phyloP scores from a whole-genome alignment of 208 protist genomes.

The Acanthamoeba triangularis region DNA sequence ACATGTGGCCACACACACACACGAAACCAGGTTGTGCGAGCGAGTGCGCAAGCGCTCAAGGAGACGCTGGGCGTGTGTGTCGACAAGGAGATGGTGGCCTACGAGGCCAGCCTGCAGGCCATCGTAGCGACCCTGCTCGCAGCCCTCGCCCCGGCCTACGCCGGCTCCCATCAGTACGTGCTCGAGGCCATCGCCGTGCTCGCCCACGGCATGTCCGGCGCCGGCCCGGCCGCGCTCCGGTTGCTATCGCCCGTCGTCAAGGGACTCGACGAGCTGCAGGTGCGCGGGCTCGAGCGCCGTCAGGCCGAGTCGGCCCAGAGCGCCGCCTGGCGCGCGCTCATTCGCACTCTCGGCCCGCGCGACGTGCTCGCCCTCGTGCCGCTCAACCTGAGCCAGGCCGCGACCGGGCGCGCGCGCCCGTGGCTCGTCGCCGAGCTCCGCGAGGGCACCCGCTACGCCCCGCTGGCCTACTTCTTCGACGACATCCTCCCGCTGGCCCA shows the following conservation, averaged over 20 bases:
- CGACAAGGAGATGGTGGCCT: background rate
- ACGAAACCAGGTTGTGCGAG: background rate
- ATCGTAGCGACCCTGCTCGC: background rate
- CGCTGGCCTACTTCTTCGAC: slow-evolving; percentile 8
- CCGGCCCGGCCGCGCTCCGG: background rate
- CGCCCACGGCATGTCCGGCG: background rate
- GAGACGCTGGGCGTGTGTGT: background rate
- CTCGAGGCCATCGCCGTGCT: slow-evolving; percentile 19
- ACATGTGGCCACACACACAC: too few species aligned
- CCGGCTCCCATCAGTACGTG: background rate
- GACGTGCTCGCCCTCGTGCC: slow-evolving; percentile 21
- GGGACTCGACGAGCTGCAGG: slow-evolving; percentile 19
- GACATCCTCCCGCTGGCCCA: background rate
- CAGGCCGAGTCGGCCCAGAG: background rate
- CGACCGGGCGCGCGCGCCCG: background rate
- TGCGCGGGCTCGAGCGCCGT: background rate
- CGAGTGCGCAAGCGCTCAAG: background rate
- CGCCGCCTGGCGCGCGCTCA: slow-evolving; percentile 10
- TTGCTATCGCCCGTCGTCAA: background rate
- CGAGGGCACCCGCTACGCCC: slow-evolving; percentile 4
- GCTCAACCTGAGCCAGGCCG: background rate
- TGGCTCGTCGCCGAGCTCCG: background rate
- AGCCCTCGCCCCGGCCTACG: background rate
- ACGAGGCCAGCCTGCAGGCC: background rate
- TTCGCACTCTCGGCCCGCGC: slow-evolving; percentile 4